Base-by-base conservation (phyloP, 2,329 filamentous ascomycete species). In the Verticillium nubilum region DNA sequence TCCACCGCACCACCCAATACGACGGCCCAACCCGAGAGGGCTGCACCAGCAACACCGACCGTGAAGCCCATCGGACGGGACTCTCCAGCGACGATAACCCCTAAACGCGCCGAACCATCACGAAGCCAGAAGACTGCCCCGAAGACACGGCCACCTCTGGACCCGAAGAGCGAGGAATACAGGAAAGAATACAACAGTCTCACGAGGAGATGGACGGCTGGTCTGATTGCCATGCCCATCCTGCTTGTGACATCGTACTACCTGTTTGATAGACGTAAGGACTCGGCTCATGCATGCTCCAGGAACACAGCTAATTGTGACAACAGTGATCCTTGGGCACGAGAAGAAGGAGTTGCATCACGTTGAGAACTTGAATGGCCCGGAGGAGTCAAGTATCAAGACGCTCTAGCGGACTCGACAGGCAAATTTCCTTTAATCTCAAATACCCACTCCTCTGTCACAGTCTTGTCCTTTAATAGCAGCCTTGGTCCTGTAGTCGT, bases 201-300 rank as follows among this genome's bases (percentile, higher is more conserved):
- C 29, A 74, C 76, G 58, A 68, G 78, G 60, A 78, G 75, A 65
- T 84, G 79, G 73, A 70, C 75, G 3, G 70, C 72, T 25, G 62
- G 76, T 7, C 80, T 86, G 64, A 76, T 85, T 58, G 81, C 79
- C 26, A 65, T 84, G 69, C 83, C 83, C 2, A 77, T 86, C 31
- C 65, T 84, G 4, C 61, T 85, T 15, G 81, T 86, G 56, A 82
- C 80, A 27, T 83, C 82, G 25, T 85, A 82, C 62, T 77, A 76
- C 57, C 67, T 86, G 2, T 85, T 80, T 68, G 76, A 83, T 53
- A 71, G 79, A 69, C 66, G 80, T 81, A 60, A 72, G 79, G 75
- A 35, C 33, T 27, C 42, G 28, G 13, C 12, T 7, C 13, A 17
- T 50, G n/a, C 5, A n/a, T n/a, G n/a, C 25, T 25, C 1, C 27